Base-by-base conservation (phyloP, 495 filamentous ascomycete genomes). In the Margaritispora aquatica region DNA sequence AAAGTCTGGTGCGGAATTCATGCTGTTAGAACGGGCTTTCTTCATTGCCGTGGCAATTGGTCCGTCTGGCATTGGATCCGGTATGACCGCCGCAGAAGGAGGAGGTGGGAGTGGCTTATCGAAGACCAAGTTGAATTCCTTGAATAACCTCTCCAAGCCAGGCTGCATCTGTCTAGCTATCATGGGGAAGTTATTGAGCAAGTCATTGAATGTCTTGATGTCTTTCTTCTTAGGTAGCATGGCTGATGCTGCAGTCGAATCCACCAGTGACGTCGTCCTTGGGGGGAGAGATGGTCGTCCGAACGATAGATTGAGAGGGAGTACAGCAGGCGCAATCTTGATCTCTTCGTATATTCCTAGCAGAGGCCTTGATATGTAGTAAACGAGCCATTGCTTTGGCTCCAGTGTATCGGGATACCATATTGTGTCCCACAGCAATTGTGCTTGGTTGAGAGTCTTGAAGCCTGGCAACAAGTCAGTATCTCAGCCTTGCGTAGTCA, bases 91-190 rank as follows among this genome's bases (percentile, higher is more conserved):
- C 8, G 83, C 77, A 11, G 88, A 88, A 2, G 87, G 90, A 3
- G 86, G 87, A 7, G 88, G 86, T 1, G 92, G 90, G 26, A 93
- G 69, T 15, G 90, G 90, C 63, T 88, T 92, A 60, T 95, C 88
- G 57, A 96, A 86, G 46, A 92, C 87, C 44, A 81, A 83, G 8
- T 84, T 87, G 70, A 97, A 97, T 59, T 96, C 90, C 51, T 85
- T 86, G 64, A 97, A 97, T 41, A 99, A 71, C 70, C 88, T 83
- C 69, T 97, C 92, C 20, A 99, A 73, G 0, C 95, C 95, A 1
- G 86, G 82, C 66, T 96, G 90, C 93, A 97, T 96, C 73, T 97
- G 95, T 58, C 89, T 82, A 29, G 94, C 92, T 63, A 99, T 99
- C 82, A 95, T 91, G 11, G 95, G 95, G 59, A 97, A 99, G 60